These are phyloP conservation scores for Flaveria sonorensis DNA, from an alignment of 129 eudicot species.

Conservation along the genomic window DNA sequence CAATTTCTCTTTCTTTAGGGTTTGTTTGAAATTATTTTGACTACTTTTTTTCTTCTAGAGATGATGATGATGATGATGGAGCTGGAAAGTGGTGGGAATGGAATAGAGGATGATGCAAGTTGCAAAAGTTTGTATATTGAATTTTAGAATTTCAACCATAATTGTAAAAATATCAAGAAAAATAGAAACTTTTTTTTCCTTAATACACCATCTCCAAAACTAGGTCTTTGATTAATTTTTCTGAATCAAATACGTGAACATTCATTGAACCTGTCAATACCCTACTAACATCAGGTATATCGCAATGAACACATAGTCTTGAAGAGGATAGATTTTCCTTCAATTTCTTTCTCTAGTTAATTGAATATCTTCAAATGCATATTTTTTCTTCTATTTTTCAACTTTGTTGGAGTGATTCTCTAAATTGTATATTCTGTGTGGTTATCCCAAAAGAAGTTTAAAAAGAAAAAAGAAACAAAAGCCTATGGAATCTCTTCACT, in stretches of 20 bases:
- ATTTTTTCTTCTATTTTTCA: no score
- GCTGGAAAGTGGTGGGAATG: slow-evolving; percentile 42
- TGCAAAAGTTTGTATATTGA: slow-evolving; percentile 49
- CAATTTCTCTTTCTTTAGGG: slow-evolving; percentile 18
- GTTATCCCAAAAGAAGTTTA: no score
- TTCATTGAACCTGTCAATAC: no score
- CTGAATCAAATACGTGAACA: not conserved
- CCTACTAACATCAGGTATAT: no score
- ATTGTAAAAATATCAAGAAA: slow-evolving; percentile 31
- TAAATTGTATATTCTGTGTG: not conserved
- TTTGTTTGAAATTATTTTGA: slow-evolving; percentile 30
- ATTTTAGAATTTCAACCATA: slow-evolving; percentile 31
- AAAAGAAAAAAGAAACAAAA: no score
- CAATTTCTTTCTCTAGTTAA: no score
- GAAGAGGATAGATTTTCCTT: no score
- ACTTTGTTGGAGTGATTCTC: no score
- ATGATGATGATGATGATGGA: slow-evolving; percentile 28
- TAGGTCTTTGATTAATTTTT: not conserved
- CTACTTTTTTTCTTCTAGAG: slow-evolving; percentile 23
- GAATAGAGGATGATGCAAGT: slow-evolving; percentile 48
- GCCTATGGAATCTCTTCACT: not conserved
- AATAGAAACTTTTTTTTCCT: slow-evolving; percentile 10
- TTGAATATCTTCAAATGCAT: no score
- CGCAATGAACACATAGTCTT: no score
- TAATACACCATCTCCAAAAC: slow-evolving; percentile 9